phyloP scores from a whole-genome alignment of 2,329 filamentous ascomycete genomes.

The Triangularia verruculosa region DNA sequence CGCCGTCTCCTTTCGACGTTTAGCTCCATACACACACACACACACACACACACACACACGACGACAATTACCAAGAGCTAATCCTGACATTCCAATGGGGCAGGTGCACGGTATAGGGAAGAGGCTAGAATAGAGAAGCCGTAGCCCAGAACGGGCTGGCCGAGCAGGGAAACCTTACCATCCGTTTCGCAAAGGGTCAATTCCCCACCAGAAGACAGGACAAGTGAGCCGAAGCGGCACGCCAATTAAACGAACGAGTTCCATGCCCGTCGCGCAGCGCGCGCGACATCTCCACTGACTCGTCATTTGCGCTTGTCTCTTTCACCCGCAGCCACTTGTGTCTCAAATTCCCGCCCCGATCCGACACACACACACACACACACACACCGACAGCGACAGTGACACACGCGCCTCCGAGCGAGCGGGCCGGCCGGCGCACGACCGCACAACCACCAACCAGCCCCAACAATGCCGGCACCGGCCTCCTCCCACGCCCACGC shows the following conservation, averaged over 20 bases:
- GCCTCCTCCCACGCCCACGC: conserved; percentile 39
- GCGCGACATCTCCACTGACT: neutral
- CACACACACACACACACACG: neutral
- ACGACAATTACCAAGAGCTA: neutral
- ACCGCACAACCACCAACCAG: neutral
- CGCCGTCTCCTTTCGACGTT: no score
- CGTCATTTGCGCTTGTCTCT: neutral
- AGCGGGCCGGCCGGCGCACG: conserved; percentile 14
- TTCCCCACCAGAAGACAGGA: neutral
- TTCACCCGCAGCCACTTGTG: neutral
- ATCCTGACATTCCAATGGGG: neutral
- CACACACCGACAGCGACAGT: neutral
- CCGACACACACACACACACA: neutral
- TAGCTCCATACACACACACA: no score
- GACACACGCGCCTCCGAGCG: conserved; percentile 11
- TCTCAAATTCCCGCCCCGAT: neutral
- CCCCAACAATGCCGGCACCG: conserved; percentile 40
- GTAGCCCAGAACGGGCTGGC: neutral
- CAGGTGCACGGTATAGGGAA: neutral
- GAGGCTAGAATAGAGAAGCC: neutral
- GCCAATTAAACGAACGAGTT: neutral
- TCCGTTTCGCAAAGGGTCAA: neutral
- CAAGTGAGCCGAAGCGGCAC: no score
- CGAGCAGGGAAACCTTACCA: neutral
- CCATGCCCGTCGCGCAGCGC: neutral